Evolutionary conservation across 2,329 filamentous ascomycete genomes (phyloP), one percentile per base, ranked within the genome.

Genomic region (Fusarium oxysporum): DNA sequence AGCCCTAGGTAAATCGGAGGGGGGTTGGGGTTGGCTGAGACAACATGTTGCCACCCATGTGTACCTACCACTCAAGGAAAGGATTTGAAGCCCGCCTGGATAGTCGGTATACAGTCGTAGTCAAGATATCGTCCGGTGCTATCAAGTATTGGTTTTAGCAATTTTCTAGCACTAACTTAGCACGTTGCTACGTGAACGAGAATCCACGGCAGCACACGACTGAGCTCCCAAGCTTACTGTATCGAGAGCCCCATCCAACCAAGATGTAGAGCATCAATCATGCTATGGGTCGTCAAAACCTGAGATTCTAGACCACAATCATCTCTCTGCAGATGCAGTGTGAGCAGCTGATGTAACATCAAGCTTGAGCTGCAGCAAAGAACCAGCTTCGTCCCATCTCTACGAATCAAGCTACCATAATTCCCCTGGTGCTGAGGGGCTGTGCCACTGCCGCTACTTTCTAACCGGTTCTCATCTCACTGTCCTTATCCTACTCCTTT

Each of bases 11-110:
- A 43, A 43, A 60, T 35, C 30, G n/a, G 48, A 68, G 65, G 64
- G 65, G 64, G 55, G 55, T 54, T 43, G 35, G 47, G 37, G 41
- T 40, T 62, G 48, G n/a, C 28, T 68, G 56, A 55, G 65, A 62
- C 64, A 68, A 40, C n/a, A 43, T 44, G 25, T 53, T 43, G 28
- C 56, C 44, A 50, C 63, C 28, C 38, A n/a, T 16, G 7, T 33
- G 37, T 35, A n/a, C 30, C 16, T 51, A 35, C n/a, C n/a, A 33
- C 40, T 57, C 50, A 35, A 38, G 50, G 30, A 19, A 28, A 44
- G 33, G 4, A 25, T 40, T 43, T 41, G 48, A 40, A 56, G 35
- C 47, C 48, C 17, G 32, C 23, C 30, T 21, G 19, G 13, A 23
- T 19, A 10, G n/a, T 35, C n/a, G 30, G 48, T 21, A 28, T 33